Conservation (phyloP, 164 flowering plant species). For the Paratinospora sagittata region DNA sequence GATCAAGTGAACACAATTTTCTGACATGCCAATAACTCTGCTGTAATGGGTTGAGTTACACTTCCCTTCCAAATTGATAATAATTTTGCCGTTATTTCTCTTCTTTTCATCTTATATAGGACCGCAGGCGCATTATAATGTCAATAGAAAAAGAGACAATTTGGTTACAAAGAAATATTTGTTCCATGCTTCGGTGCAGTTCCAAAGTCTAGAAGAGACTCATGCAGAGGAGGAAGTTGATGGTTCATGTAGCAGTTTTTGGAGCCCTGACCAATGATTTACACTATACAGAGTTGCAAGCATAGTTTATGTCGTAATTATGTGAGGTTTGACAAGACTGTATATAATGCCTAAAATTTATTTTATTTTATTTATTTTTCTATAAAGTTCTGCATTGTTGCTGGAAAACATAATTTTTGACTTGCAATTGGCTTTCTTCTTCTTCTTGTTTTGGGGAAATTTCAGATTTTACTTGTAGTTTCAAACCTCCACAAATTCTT, state of each 20-base stretch:
- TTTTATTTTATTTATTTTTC: no score
- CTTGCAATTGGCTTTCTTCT: no score
- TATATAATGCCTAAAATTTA: not conserved
- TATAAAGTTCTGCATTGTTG: no score
- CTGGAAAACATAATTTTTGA: no score
- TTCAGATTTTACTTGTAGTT: not conserved
- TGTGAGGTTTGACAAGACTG: not conserved
- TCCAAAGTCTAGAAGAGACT: not conserved
- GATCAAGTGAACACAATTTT: not conserved
- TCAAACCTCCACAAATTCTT: no score
- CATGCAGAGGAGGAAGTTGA: not conserved
- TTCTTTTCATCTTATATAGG: not conserved
- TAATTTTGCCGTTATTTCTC: not conserved
- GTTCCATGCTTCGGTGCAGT: not conserved
- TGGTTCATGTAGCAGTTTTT: not conserved
- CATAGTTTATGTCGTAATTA: not conserved
- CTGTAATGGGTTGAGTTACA: not conserved
- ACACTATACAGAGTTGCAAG: no score
- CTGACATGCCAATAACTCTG: not conserved
- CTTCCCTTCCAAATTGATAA: not conserved
- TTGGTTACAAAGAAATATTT: not conserved
- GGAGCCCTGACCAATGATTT: not conserved
- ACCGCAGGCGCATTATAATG: no score
- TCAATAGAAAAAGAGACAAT: no score
- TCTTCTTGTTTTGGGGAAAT: no score